Base-by-base conservation (phyloP, 805 yeast genomes). In the Sporopachydermia lactativora region DNA sequence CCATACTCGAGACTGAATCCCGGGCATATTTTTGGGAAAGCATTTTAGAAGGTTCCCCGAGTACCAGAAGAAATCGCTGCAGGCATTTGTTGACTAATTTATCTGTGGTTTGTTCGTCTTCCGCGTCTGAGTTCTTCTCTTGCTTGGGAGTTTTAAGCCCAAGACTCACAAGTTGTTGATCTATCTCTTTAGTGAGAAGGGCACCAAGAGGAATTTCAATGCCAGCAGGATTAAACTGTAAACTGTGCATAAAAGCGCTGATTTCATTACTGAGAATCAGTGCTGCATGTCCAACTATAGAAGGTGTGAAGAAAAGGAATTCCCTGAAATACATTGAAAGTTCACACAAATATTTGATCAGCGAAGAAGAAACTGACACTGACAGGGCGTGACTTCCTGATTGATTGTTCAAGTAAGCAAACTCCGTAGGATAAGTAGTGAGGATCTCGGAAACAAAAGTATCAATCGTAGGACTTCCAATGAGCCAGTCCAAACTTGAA, bases 401-500 rank as follows among this genome's bases (percentile, higher is more conserved):
- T 24, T 24, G 31, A 24, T 24, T 24, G n/a, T 24, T 24, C 31
- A 24, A 24, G n/a, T 24, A n/a, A n/a, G 31, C 13, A 24, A 24
- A 24, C 13, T 24, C n/a, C 8, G 8, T 24, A n/a, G 31, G n/a
- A 24, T 24, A 24, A 24, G 31, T 24, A n/a, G 31, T 24, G 8
- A 24, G 31, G n/a, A 24, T 24, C 31, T 24, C 31, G n/a, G 31
- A 24, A n/a, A 24, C 31, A 24, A 54, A 77, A 45, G 71, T 69
- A 40, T 62, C 65, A 36, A 68, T 52, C 46, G 70, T 68, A 2
- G 94, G 84, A 47, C 76, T 83, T 38, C 70, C 71, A 41, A 84
- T 62, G 28, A 66, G 65, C 95, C 84, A 84, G 47, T 73, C 77
- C 51, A 86, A 68, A 3, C 81, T 81, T 47, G 70, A 66, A 53